Evolutionary conservation across 306 rosid genomes (phyloP), one percentile per base, ranked within the genome.

Genomic region (Cucurbita pepo): DNA sequence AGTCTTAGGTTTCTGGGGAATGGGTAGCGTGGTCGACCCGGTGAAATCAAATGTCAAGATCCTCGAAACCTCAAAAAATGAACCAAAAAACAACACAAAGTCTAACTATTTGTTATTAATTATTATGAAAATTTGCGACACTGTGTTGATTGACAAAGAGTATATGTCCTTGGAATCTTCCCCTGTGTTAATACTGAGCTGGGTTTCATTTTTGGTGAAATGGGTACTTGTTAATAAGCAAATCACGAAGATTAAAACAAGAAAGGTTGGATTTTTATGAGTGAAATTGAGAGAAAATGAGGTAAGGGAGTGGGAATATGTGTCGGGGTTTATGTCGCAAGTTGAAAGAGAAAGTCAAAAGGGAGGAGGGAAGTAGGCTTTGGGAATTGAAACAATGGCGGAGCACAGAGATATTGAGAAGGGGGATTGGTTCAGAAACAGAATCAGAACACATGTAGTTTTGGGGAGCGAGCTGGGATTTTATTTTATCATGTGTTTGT

Each of bases 1-100:
- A 76, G 80, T 85, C 77, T 60, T 60, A 70, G 64, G 41, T 56
- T 48, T 69, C 82, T 77, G 67, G 80, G 86, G 78, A 79, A 45
- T 70, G 81, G 95, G 81, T 19, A 83, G 79, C 97, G 97, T 90
- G 86, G 87, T 88, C 83, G 86, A 80, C 71, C 89, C 86, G 76
- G 40, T 71, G 77, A 58, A 43, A 19, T 7, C 45, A 38, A 65
- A 64, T 38, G 41, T 47, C 75, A 76, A 77, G 72, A 76, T 78
- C 75, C 78, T 84, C 80, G 84, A 80, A 79, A 80, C 58, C 5
- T 22, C 18, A 18, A 18, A 54, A 44, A 41, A 21, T 3, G 38
- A 12, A 25, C 5, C 51, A 30, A 7, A 30, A 16, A n/a, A 30
- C 8, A 64, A 62, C 18, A 50, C 75, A 58, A 81, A 41, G 52